A percentile compares a stretch with the other conserved stretches of the same genome.
Conservation (phyloP, 2,329 filamentous ascomycete species). For the Diaporthe ilicicola region DNA sequence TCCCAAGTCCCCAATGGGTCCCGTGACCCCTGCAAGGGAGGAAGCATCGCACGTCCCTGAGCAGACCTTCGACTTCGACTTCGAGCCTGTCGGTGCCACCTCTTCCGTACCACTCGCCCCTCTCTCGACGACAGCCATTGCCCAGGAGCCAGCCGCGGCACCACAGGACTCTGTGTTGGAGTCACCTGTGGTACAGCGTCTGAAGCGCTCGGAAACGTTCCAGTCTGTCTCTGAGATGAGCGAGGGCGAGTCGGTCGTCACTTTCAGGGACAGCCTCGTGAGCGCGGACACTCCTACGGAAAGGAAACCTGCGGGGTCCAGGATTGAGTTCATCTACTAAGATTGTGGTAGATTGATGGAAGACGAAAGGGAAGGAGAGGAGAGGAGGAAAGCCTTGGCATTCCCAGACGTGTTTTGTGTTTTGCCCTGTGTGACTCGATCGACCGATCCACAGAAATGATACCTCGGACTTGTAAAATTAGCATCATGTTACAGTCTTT, state of each 20-base stretch:
- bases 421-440: constrained; percentile 10
- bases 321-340: constrained; percentile 24
- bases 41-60: background rate
- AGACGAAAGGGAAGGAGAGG: background rate
- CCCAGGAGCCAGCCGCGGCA: background rate
- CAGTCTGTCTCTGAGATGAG: constrained; percentile 11
- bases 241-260: constrained; percentile 1
- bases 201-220: constrained; percentile 13
- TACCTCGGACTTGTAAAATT: constrained; percentile 11
- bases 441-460: constrained; percentile 13
- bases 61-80: constrained; percentile 15
- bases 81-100: constrained; percentile 11
- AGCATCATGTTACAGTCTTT: constrained; percentile 11
- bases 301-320: constrained; percentile 18
- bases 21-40: background rate
- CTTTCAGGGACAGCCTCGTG: constrained; percentile 23
- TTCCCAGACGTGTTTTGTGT: background rate
- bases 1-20: background rate
- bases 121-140: background rate
- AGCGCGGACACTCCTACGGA: background rate
- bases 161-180: background rate
- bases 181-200: background rate
- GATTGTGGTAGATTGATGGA: background rate
- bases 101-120: background rate
- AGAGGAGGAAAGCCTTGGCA: background rate